Percentiles rank a stretch among this genome's conserved stretches.
These are phyloP conservation scores for Diutina mesorugosa DNA, from an alignment of 1,139 yeast species.

Conservation along the genomic window DNA sequence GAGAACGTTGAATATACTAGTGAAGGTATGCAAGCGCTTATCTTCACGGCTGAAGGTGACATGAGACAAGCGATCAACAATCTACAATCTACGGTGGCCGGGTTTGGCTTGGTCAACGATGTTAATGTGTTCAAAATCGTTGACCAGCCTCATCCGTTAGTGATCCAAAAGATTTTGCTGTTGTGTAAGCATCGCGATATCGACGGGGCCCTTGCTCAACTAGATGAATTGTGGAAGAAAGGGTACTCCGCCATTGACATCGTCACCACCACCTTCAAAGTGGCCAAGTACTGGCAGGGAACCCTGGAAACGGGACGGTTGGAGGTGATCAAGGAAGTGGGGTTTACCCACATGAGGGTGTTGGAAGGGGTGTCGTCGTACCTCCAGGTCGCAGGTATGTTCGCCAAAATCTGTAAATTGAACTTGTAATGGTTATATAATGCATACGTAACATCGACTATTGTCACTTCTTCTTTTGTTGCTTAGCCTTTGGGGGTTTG, in stretches of 20 bases:
- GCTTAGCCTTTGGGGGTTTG: not conserved
- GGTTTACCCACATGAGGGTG: slow-evolving; percentile 82
- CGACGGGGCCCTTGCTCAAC: slow-evolving; percentile 55
- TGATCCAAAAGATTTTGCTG: slow-evolving; percentile 60
- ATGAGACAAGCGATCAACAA: slow-evolving; percentile 98
- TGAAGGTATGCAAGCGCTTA: slow-evolving; percentile 85
- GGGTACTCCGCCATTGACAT: slow-evolving; percentile 94
- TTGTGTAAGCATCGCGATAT: slow-evolving; percentile 40
- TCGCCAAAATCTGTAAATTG: slow-evolving; percentile 40
- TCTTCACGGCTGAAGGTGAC: slow-evolving; percentile 97
- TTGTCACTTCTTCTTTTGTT: not conserved
- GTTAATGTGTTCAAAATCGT: slow-evolving; percentile 91
- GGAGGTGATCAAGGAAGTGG: slow-evolving; percentile 74
- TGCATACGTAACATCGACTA: not conserved
- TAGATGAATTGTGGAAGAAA: slow-evolving; percentile 67
- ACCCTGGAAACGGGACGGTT: slow-evolving; percentile 56
- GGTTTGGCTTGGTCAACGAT: slow-evolving; percentile 81
- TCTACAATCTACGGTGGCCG: slow-evolving; percentile 86
- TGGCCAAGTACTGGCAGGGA: slow-evolving; percentile 62
- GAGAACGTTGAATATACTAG: slow-evolving; percentile 74
- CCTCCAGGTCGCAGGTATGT: slow-evolving; percentile 73
- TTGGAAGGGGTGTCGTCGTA: slow-evolving; percentile 88
- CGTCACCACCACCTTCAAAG: slow-evolving; percentile 81
- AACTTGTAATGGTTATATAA: not conserved
- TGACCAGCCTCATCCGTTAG: slow-evolving; percentile 91